Percentiles rank a stretch among this genome's conserved stretches.
Conservation (phyloP, 164 flowering plant genomes). For the Litsea cubeba region DNA sequence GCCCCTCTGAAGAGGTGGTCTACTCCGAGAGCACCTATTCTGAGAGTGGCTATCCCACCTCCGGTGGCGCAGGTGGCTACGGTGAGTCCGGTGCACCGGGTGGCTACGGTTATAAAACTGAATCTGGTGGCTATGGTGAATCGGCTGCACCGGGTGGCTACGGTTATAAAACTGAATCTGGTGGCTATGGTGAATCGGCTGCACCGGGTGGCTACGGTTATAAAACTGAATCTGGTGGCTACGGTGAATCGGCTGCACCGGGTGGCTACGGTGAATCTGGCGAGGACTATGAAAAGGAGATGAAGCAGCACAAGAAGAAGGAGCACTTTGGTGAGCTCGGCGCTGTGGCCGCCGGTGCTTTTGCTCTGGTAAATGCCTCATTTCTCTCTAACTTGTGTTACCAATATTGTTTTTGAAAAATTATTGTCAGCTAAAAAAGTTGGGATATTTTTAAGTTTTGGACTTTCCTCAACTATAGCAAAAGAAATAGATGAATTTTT, state of each 20-base stretch:
- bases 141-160: background rate
- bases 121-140: slow-evolving; percentile 7
- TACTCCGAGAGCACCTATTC: slow-evolving; percentile 14
- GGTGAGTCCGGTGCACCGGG: background rate
- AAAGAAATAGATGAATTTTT: too few species aligned
- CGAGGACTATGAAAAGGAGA: slow-evolving; percentile 37
- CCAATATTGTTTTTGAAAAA: too few species aligned
- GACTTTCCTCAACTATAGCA: too few species aligned
- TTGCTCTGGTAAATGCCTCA: slow-evolving; percentile 22
- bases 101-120: too few species aligned
- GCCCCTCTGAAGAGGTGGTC: background rate
- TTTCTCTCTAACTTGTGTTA: too few species aligned
- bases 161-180: too few species aligned
- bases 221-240: slow-evolving; percentile 2
- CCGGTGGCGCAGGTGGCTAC: slow-evolving; percentile 10
- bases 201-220: background rate
- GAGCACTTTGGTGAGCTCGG: slow-evolving; percentile 59
- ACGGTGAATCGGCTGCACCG: background rate
- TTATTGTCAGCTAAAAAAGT: too few species aligned
- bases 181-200: background rate
- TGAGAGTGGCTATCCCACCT: background rate
- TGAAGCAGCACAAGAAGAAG: slow-evolving; percentile 63
- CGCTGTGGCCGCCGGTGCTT: slow-evolving; percentile 56
- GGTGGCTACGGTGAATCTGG: background rate
- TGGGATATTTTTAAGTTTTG: too few species aligned